A percentile compares a stretch with the other conserved stretches of the same genome.
These are phyloP conservation scores for Phytopythium sindhum DNA, from an alignment of 352 stramenopile genomes.

Conservation along the genomic window DNA sequence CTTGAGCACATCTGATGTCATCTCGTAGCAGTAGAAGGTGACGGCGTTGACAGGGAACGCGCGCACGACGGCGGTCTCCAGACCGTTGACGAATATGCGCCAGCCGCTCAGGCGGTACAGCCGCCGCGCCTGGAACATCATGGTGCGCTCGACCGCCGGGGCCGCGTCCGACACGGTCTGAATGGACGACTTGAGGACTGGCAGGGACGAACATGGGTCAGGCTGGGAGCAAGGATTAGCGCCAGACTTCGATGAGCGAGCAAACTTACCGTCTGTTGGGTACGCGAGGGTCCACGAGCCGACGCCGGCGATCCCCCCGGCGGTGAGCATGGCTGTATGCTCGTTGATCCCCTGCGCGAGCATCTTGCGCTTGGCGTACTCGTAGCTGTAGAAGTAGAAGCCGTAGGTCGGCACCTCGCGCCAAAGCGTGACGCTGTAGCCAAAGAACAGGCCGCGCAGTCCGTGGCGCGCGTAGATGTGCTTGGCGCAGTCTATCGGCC, in stretches of 20 bases:
- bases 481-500: constrained; percentile 70
- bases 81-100: constrained; percentile 73
- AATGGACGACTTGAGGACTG: constrained; percentile 86
- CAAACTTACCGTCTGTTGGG: constrained; percentile 63
- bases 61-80: constrained; percentile 72
- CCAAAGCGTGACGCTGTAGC: constrained; percentile 69
- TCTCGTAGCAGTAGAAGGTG: constrained; percentile 86
- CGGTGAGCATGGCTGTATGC: constrained; percentile 78
- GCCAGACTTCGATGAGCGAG: background rate
- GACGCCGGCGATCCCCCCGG: constrained; percentile 70
- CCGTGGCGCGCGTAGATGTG: constrained; percentile 67
- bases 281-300: constrained; percentile 81
- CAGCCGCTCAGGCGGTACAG: constrained; percentile 65
- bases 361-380: constrained; percentile 74
- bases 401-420: constrained; percentile 81
- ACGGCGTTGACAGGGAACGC: constrained; percentile 85
- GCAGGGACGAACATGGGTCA: background rate
- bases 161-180: constrained; percentile 69
- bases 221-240: background rate
- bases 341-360: constrained; percentile 46
- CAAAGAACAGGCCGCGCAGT: constrained; percentile 62
- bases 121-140: constrained; percentile 61
- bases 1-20: constrained; percentile 68
- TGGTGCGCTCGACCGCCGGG: constrained; percentile 54
- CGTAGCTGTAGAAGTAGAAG: constrained; percentile 84